phyloP scores from a whole-genome alignment of 805 yeast genomes.

The Metschnikowia amazonensis region DNA sequence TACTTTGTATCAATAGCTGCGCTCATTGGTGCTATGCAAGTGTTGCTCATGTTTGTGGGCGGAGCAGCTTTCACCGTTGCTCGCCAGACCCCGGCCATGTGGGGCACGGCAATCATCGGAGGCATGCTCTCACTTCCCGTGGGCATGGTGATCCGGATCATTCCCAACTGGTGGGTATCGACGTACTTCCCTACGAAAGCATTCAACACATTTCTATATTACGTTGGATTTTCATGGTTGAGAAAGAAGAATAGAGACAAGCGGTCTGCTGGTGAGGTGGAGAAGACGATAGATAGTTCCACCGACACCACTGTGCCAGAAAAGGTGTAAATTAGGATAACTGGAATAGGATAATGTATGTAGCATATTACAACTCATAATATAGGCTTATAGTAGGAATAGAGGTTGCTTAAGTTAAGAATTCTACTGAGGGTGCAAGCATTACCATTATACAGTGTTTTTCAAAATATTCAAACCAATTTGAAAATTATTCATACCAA shows the following conservation, averaged over 20 bases:
- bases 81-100: slow-evolving; percentile 76
- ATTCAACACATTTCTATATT: slow-evolving; percentile 38
- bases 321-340: neutral
- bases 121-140: slow-evolving; percentile 80
- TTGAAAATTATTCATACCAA: too few species aligned
- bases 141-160: slow-evolving; percentile 69
- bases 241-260: slow-evolving; percentile 24
- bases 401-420: too few species aligned
- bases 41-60: slow-evolving; percentile 92
- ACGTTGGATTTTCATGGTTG: slow-evolving; percentile 35
- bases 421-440: too few species aligned
- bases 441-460: too few species aligned
- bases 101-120: slow-evolving; percentile 84
- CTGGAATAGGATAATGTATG: too few species aligned
- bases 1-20: slow-evolving; percentile 71
- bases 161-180: slow-evolving; percentile 77
- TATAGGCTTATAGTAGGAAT: too few species aligned
- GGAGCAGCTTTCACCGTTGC: slow-evolving; percentile 90
- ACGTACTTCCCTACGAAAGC: slow-evolving; percentile 60
- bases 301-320: neutral
- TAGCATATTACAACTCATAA: too few species aligned
- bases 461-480: too few species aligned
- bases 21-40: slow-evolving; percentile 79
- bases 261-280: slow-evolving; percentile 17
- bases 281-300: slow-evolving; percentile 11